phyloP scores from a whole-genome alignment of 805 yeast genomes.

The Grigorovia jiainica region DNA sequence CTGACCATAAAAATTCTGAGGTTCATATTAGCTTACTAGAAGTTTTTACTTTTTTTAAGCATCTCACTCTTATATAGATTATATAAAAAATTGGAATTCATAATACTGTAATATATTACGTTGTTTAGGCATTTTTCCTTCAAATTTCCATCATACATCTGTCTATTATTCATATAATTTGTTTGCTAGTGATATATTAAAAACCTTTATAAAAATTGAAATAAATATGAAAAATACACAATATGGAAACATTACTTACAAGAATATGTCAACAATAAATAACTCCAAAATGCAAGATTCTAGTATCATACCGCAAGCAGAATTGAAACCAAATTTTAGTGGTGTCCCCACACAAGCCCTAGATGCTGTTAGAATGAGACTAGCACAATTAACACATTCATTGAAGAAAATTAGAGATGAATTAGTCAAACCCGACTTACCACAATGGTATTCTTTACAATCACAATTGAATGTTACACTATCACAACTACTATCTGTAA shows the following conservation, averaged over 20 bases:
- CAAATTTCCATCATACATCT: too few species aligned
- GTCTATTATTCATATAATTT: too few species aligned
- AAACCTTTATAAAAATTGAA: too few species aligned
- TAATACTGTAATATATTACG: too few species aligned
- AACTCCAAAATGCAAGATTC: background rate
- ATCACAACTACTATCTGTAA: constrained; percentile 74
- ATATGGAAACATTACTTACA: background rate
- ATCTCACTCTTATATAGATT: too few species aligned
- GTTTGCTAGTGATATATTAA: too few species aligned
- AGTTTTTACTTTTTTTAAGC: too few species aligned
- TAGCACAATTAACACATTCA: constrained; percentile 54
- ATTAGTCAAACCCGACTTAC: constrained; percentile 36
- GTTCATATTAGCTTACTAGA: too few species aligned
- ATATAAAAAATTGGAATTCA: too few species aligned
- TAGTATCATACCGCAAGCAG: background rate
- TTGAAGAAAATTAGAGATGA: constrained; percentile 47
- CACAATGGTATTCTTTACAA: constrained; percentile 54
- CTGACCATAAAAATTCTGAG: too few species aligned
- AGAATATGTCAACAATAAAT: constrained; percentile 1
- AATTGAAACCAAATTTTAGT: constrained; percentile 14
- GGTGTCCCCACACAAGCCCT: constrained; percentile 53
- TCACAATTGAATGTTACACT: constrained; percentile 75
- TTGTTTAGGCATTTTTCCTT: too few species aligned
- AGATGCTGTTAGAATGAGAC: constrained; percentile 52
- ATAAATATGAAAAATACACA: too few species aligned